Evolutionary conservation across 257 asterid species (phyloP), one percentile per base, ranked within the genome.

Genomic region (Forsythia viridissima): DNA sequence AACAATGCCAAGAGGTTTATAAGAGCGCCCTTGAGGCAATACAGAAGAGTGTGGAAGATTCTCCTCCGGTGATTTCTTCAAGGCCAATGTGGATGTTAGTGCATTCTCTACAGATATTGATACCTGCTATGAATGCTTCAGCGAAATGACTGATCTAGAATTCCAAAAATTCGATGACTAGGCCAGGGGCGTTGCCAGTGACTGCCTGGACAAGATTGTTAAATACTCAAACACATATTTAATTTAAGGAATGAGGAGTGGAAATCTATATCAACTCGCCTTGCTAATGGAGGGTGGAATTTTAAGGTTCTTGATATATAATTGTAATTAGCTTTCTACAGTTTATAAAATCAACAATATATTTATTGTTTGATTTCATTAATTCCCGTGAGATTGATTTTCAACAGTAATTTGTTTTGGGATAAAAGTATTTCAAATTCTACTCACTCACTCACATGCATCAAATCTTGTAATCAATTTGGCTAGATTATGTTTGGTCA

Each of bases 41-140:
- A 83, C 80, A 74, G 85, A 86, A 57, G 10, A 83, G 79, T 5
- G 40, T 82, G 79, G 85, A 84, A 68, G 84, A 79, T 84, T 84
- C 3, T 5, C 41, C 12, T 43, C 76, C 11, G 84, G 83, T 8
- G 81, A 86, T 48, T 84, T 78, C 71, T 48, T 70, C 24, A 86
- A 81, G 77, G 90, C 87, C 16, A 78, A 77, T 43, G 74, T 86
- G 52, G 87, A 81, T 51, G 71, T 84, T 4, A 77, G 86, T 77
- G 87, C 87, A 13, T 83, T 86, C 75, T 34, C 71, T 68, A 79
- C 77, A n/a, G 30, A 84, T 43, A 59, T 84, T 24, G 87, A 81
- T 30, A 79, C 86, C 12, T 86, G 90, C 80, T 51, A 75, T 44
- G 90, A 86, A 4, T 86, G 90, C 75, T 52, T 75, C 57, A 21